phyloP scores from a whole-genome alignment of 2,329 filamentous ascomycete species.

The Monilinia vaccinii-corymbosi region DNA sequence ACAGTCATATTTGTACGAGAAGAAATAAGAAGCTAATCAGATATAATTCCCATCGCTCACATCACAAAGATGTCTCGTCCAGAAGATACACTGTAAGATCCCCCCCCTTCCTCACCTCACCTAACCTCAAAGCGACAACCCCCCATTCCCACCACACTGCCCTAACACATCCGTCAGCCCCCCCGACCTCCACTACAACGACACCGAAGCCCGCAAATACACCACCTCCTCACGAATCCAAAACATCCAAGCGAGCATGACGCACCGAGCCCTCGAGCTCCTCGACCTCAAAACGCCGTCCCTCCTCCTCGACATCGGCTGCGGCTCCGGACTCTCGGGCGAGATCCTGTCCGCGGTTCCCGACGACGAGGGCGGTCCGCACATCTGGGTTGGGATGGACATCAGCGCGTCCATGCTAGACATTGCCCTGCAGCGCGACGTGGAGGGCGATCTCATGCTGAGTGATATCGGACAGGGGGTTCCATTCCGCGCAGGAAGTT shows the following conservation, averaged over 20 bases:
- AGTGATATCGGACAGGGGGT: conserved; percentile 94
- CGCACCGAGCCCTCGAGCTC: conserved; percentile 82
- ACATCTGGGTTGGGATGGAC: conserved; percentile 97
- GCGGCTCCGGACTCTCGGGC: conserved; percentile 86
- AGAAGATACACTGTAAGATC: conserved; percentile 77
- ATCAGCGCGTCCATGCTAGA: conserved; percentile 95
- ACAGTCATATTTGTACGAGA: not conserved
- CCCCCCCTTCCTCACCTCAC: conserved; percentile 7
- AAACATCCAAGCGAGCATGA: conserved; percentile 93
- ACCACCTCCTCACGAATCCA: conserved; percentile 93
- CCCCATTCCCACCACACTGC: conserved; percentile 3
- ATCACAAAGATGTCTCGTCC: conserved; percentile 77
- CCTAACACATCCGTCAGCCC: conserved; percentile 45
- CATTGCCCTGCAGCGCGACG: conserved; percentile 80
- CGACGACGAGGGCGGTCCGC: conserved; percentile 67
- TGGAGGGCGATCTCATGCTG: conserved; percentile 87
- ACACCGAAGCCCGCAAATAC: conserved; percentile 92
- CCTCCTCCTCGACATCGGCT: conserved; percentile 92
- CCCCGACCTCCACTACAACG: conserved; percentile 96
- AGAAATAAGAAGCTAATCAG: not conserved
- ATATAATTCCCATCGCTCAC: not conserved
- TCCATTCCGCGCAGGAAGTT: conserved; percentile 83
- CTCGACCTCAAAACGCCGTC: conserved; percentile 73
- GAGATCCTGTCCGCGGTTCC: conserved; percentile 76
- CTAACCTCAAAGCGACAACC: conserved; percentile 12